A percentile compares a stretch with the other conserved stretches of the same genome.
Conservation (phyloP, 192 early-diverging fungal genomes). For the Kappamyces sp. region DNA sequence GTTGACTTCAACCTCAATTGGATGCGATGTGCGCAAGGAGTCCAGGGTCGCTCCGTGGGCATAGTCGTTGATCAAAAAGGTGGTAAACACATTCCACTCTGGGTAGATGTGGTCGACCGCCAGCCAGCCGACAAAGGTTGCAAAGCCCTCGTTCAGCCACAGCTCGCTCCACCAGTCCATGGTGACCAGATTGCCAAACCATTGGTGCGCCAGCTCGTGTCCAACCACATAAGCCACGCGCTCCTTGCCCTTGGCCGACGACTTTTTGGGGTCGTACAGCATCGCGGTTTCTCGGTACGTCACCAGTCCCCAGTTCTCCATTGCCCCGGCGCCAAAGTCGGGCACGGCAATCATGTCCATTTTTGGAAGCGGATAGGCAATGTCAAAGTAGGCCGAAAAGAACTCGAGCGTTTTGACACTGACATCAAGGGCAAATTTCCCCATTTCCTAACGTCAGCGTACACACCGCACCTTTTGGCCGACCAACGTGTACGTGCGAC, state of each 20-base stretch:
- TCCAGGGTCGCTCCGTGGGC: constrained; percentile 64
- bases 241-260: constrained; percentile 62
- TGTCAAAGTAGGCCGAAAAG: constrained; percentile 68
- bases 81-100: constrained; percentile 79
- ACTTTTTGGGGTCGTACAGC: constrained; percentile 65
- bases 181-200: constrained; percentile 84
- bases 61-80: constrained; percentile 68
- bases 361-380: constrained; percentile 79
- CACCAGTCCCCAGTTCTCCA: constrained; percentile 45
- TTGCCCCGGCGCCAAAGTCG: constrained; percentile 67
- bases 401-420: constrained; percentile 63
- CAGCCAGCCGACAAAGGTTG: constrained; percentile 78
- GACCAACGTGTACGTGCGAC: constrained; percentile 69
- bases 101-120: constrained; percentile 78
- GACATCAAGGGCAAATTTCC: constrained; percentile 69
- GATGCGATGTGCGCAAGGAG: constrained; percentile 70
- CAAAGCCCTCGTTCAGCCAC: constrained; percentile 88
- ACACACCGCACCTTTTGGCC: constrained; percentile 48
- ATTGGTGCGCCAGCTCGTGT: constrained; percentile 63
- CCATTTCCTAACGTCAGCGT: constrained; percentile 50
- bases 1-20: constrained; percentile 72
- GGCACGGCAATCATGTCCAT: constrained; percentile 67
- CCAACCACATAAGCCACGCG: constrained; percentile 70
- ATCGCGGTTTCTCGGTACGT: constrained; percentile 71
- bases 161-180: constrained; percentile 82